Base-by-base conservation (phyloP, 495 filamentous ascomycete species). In the Bacidia gigantensis region DNA sequence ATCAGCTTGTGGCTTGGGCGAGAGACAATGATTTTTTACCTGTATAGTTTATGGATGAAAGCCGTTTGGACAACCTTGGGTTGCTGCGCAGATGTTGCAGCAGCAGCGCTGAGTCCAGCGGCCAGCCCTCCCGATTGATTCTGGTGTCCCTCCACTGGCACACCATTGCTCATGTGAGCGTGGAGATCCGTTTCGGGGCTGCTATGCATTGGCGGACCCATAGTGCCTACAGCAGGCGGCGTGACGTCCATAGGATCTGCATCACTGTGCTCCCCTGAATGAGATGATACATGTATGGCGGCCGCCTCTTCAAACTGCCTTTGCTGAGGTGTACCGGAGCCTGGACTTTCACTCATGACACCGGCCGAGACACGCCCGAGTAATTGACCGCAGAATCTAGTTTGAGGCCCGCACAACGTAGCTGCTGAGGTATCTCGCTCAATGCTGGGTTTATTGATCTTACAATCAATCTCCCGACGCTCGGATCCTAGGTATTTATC, bases 31-130 rank as follows among this genome's bases (percentile, higher is more conserved):
- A n/a, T n/a, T n/a, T n/a, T n/a, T n/a, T 52, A 97, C 90, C 94
- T 98, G 77, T 96, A 98, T 17, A 98, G 78, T 66, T 98, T 98
- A 66, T 98, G 92, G 55, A 98, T 97, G 63, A 98, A 98, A n/a
- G 92, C 92, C 22, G 92, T 96, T 68, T 98, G 92, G 25, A 97
- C 87, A 51, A 95, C 89, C 69, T 98, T 98, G 52, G 90, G 89
- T 65, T 95, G 89, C 65, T 95, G 89, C 53, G 88, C 82, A 53
- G 88, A 87, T 14, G 87, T 86, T 3, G 85, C 83, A 42, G 88
- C 87, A n/a, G 78, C 81, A 51, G 62, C 52, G 60, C 58, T 64
- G 55, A 65, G 42, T 45, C 67, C 69, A 62, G 76, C 66, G 42
- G 62, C 52, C 51, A 69, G 26, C 20, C 40, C 59, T 57, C 75